Evolutionary conservation across 148 eudicot genomes (phyloP).

Genomic region (Linanthus parryae): DNA sequence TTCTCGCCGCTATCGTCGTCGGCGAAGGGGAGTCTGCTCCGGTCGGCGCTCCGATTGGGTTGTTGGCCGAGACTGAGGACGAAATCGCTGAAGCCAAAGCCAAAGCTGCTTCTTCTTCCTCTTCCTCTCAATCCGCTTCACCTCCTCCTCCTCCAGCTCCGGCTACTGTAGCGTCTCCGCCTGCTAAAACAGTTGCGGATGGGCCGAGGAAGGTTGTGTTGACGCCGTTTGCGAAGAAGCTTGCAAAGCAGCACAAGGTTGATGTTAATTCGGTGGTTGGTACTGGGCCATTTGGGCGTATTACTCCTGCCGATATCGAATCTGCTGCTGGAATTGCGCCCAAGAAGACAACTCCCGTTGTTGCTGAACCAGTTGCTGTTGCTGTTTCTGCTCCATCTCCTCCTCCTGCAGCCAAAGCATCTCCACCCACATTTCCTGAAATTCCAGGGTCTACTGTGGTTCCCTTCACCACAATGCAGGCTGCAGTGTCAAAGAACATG

Average conservation of each 20-base stretch:
- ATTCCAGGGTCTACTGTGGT: constrained; percentile 78
- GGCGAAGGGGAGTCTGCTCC: constrained; percentile 77
- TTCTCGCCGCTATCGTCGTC: constrained; percentile 83
- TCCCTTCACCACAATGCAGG: constrained; percentile 83
- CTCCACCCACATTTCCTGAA: constrained; percentile 33
- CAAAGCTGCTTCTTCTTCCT: constrained; percentile 30
- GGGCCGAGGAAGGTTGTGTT: constrained; percentile 56
- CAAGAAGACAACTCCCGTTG: constrained; percentile 22
- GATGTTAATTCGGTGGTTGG: constrained; percentile 56
- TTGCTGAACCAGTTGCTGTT: constrained; percentile 12
- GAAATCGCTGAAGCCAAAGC: constrained; percentile 78
- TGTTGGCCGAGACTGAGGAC: constrained; percentile 66
- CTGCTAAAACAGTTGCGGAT: constrained; percentile 15
- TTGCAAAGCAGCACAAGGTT: constrained; percentile 92
- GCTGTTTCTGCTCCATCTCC: constrained; percentile 17
- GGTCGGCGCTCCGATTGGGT: constrained; percentile 81
- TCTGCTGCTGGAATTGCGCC: constrained; percentile 79
- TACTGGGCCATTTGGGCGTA: constrained; percentile 79
- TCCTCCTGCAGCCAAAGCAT: constrained; percentile 16
- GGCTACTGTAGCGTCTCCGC: constrained; percentile 10
- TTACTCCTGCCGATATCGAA: constrained; percentile 83
- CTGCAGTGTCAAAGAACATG: constrained; percentile 78
- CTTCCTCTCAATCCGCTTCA: constrained; percentile 15
- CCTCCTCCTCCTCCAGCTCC: constrained; percentile 18
- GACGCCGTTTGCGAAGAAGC: constrained; percentile 85